A percentile compares a stretch with the other conserved stretches of the same genome.
These are phyloP conservation scores for Capronia americana DNA, from an alignment of 2,329 filamentous ascomycete species.

Conservation along the genomic window DNA sequence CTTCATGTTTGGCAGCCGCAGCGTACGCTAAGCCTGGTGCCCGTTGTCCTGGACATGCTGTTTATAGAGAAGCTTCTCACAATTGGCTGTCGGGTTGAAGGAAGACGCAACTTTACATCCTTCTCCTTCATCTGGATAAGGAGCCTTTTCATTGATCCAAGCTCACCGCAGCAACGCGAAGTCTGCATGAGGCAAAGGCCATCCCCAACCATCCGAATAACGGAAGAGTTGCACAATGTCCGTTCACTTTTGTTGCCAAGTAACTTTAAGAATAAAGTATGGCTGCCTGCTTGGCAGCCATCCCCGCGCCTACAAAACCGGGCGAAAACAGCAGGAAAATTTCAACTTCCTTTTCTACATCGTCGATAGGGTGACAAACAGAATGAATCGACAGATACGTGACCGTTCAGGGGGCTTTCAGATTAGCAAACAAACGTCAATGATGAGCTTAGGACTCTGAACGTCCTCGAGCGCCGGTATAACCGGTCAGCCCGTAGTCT, in stretches of 20 bases:
- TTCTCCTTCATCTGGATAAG: not conserved
- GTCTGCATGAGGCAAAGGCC: not conserved
- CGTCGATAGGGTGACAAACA: not conserved
- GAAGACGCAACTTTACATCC: not conserved
- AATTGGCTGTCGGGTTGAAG: not conserved
- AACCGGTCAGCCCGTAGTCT: not conserved
- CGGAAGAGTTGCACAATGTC: not conserved
- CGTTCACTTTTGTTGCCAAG: too few species aligned
- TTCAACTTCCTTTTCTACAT: not conserved
- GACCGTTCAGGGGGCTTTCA: not conserved
- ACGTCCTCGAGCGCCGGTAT: not conserved
- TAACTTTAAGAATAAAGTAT: too few species aligned
- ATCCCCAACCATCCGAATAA: not conserved
- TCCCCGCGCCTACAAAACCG: not conserved
- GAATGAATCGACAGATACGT: not conserved
- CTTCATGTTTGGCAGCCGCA: not conserved
- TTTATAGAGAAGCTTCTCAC: not conserved
- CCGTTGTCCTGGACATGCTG: not conserved
- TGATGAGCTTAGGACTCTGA: not conserved
- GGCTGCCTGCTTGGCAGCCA: too few species aligned
- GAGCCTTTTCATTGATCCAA: not conserved
- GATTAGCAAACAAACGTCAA: not conserved
- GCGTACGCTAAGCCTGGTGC: not conserved
- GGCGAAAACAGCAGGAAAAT: not conserved
- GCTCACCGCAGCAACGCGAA: not conserved